Evolutionary conservation across 208 protist species (phyloP).

Genomic region (Crithidia sp.): DNA sequence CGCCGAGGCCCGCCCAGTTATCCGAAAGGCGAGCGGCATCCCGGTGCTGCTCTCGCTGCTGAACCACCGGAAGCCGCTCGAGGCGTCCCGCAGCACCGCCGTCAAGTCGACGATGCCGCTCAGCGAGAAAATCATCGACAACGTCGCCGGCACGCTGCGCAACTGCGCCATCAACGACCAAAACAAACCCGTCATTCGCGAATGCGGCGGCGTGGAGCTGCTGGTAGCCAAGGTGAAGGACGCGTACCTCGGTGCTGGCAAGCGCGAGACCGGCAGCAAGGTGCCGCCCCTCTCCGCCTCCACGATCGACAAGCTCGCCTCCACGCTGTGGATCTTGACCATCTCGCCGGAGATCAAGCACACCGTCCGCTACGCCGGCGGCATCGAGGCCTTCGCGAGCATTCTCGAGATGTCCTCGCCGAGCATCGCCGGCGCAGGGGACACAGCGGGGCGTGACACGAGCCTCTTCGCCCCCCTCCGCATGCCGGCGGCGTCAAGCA

Average conservation of each 20-base stretch:
- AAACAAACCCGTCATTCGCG: constrained; percentile 88
- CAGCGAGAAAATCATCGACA: constrained; percentile 90
- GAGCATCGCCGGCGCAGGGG: constrained; percentile 41
- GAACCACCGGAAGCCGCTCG: constrained; percentile 42
- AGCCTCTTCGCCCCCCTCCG: constrained; percentile 23
- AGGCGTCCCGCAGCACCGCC: constrained; percentile 3
- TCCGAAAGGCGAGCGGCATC: constrained; percentile 87
- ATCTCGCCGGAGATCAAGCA: constrained; percentile 92
- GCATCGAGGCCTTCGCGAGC: constrained; percentile 71
- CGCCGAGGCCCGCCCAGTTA: constrained; percentile 77
- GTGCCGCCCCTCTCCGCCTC: constrained; percentile 34
- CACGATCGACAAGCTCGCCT: constrained; percentile 89
- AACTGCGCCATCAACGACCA: constrained; percentile 95
- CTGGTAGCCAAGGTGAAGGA: constrained; percentile 71
- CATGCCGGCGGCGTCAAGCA: constrained; percentile 23
- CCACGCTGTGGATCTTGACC: constrained; percentile 91
- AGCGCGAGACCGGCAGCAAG: not conserved
- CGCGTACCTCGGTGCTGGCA: constrained; percentile 31
- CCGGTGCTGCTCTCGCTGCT: constrained; percentile 81
- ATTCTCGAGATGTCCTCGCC: constrained; percentile 71
- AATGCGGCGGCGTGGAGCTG: constrained; percentile 86
- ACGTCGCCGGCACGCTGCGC: constrained; percentile 87
- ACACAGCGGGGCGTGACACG: constrained; percentile 14
- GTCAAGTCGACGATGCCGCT: constrained; percentile 27
- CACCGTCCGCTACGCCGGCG: constrained; percentile 72